phyloP scores from a whole-genome alignment of 306 rosid genomes.

The Oemleria cerasiformis region DNA sequence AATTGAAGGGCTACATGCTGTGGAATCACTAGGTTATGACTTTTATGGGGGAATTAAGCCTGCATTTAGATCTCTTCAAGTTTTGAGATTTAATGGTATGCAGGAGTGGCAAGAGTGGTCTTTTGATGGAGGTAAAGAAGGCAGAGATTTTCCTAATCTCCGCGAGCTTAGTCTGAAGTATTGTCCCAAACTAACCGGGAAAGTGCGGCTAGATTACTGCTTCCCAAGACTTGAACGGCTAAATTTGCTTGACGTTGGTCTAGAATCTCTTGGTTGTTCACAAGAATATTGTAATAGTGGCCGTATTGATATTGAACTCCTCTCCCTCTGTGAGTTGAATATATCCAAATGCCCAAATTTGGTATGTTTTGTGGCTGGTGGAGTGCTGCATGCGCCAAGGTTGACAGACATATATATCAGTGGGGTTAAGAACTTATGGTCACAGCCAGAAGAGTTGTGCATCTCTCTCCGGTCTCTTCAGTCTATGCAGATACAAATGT shows the following conservation, averaged over 20 bases:
- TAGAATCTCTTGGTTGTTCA: not conserved
- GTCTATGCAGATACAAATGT: no score
- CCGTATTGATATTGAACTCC: not conserved
- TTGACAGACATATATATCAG: not conserved
- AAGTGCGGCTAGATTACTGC: not conserved
- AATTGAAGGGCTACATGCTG: no score
- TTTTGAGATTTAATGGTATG: no score
- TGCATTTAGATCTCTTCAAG: no score
- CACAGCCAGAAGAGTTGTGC: not conserved
- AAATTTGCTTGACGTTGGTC: not conserved
- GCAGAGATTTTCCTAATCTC: not conserved
- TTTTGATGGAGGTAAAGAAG: no score
- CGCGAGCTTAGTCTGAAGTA: not conserved
- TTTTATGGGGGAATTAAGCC: no score
- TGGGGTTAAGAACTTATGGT: not conserved
- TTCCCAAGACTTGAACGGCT: not conserved
- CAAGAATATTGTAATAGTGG: no score
- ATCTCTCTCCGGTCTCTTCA: not conserved
- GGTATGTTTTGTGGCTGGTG: no score
- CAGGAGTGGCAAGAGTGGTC: no score
- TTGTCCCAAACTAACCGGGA: not conserved
- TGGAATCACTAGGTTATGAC: no score
- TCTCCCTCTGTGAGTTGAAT: not conserved
- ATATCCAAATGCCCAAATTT: not conserved
- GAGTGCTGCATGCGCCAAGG: not conserved